A percentile compares a stretch with the other conserved stretches of the same genome.
These are phyloP conservation scores for Clonostachys rosea DNA, from an alignment of 2,329 filamentous ascomycete genomes.

Conservation along the genomic window DNA sequence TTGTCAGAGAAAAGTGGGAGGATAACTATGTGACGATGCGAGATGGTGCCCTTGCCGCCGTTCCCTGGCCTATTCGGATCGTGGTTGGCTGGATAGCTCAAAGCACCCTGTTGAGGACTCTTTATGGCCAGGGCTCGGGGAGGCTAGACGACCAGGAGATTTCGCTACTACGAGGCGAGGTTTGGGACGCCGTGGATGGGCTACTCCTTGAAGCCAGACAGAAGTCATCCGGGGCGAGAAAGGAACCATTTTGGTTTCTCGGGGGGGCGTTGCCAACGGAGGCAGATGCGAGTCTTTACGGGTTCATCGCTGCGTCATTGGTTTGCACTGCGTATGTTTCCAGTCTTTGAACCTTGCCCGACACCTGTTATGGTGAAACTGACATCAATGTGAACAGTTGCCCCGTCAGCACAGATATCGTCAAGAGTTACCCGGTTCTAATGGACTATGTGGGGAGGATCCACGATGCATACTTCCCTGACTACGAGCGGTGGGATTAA, in stretches of 20 bases:
- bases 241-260: conserved; percentile 50
- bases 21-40: conserved; percentile 58
- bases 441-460: conserved; percentile 53
- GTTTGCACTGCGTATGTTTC: conserved; percentile 46
- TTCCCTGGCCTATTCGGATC: conserved; percentile 47
- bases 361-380: not conserved
- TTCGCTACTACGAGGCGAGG: conserved; percentile 33
- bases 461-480: conserved; percentile 50
- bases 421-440: conserved; percentile 40
- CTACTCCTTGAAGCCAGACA: conserved; percentile 29
- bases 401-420: conserved; percentile 36
- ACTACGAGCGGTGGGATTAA: conserved; percentile 39
- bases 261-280: conserved; percentile 50
- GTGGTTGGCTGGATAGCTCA: conserved; percentile 46
- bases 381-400: conserved; percentile 21
- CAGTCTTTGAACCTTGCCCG: not conserved
- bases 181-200: conserved; percentile 47
- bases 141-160: conserved; percentile 47
- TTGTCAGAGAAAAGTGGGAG: conserved; percentile 50
- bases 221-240: not conserved
- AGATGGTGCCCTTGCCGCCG: conserved; percentile 34
- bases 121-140: conserved; percentile 52
- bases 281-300: conserved; percentile 52
- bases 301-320: conserved; percentile 48
- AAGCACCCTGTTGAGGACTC: conserved; percentile 29